Percentiles rank a stretch among this genome's conserved stretches.
These are phyloP conservation scores for Acanthamoeba healyi DNA, from an alignment of 208 protist genomes.

Conservation along the genomic window DNA sequence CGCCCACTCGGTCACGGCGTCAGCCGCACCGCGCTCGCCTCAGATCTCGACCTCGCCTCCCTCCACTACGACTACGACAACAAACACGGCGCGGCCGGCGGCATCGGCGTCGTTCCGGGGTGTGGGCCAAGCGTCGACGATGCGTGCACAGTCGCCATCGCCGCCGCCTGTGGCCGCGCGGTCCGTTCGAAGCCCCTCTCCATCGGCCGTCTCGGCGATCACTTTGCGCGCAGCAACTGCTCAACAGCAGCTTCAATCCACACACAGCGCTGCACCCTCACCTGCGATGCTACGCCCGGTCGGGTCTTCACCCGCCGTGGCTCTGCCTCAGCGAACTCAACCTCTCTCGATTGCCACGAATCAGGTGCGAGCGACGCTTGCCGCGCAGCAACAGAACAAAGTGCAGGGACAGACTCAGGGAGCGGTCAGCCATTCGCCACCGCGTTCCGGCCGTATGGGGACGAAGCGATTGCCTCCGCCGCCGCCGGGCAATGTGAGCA, in stretches of 20 bases:
- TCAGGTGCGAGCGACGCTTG: neutral
- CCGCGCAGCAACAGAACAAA: neutral
- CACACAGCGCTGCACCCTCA: neutral
- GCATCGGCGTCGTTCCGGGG: neutral
- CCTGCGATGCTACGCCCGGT: neutral
- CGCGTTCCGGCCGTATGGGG: no score
- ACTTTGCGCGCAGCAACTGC: neutral
- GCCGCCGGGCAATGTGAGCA: neutral
- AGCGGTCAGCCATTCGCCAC: neutral
- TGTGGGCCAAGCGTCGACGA: neutral
- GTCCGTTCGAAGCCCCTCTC: neutral
- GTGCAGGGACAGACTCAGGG: neutral
- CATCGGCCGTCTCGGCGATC: neutral
- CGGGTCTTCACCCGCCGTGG: neutral
- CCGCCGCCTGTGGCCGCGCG: neutral
- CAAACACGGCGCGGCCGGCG: neutral
- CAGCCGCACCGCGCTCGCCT: no score
- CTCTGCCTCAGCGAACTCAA: neutral
- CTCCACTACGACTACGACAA: neutral
- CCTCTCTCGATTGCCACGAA: neutral
- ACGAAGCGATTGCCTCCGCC: neutral
- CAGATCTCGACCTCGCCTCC: neutral
- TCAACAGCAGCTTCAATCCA: neutral
- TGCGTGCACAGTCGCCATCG: no score
- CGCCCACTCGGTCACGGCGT: neutral